phyloP scores from a whole-genome alignment of 164 flowering plant species.

The Magnolia officinalis region DNA sequence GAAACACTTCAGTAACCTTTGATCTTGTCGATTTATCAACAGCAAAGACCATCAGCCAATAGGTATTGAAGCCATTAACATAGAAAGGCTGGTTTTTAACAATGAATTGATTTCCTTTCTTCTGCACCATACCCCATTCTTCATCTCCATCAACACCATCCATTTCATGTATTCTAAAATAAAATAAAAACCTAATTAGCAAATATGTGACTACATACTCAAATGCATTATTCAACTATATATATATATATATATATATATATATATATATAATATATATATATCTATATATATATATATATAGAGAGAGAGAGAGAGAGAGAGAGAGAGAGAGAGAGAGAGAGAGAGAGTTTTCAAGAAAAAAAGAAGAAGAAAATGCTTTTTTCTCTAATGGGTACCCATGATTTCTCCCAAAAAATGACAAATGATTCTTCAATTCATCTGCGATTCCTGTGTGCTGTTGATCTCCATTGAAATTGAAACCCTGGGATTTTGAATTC shows the following conservation, averaged over 20 bases:
- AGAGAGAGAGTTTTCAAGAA: no score
- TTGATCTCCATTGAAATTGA: not conserved
- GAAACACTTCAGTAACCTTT: conserved; percentile 74
- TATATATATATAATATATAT: not conserved
- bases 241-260: not conserved
- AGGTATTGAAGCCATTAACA: conserved; percentile 87
- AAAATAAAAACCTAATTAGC: not conserved
- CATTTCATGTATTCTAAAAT: conserved; percentile 6
- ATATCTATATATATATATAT: not conserved
- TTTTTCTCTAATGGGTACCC: conserved; percentile 3
- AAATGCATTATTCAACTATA: not conserved
- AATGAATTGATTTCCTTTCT: conserved; percentile 71
- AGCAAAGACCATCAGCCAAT: conserved; percentile 94
- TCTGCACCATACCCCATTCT: conserved; percentile 75
- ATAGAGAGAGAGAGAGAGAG: not conserved
- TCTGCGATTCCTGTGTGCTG: not conserved
- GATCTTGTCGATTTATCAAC: conserved; percentile 73
- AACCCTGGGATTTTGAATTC: conserved; percentile 4
- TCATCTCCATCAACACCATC: conserved; percentile 32
- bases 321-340: no score
- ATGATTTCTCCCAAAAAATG: conserved; percentile 1
- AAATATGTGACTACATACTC: not conserved
- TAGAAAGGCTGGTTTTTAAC: conserved; percentile 64
- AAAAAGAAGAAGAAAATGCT: not conserved
- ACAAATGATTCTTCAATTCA: not conserved